phyloP scores from a whole-genome alignment of 306 rosid species.

The Medicago lupulina region DNA sequence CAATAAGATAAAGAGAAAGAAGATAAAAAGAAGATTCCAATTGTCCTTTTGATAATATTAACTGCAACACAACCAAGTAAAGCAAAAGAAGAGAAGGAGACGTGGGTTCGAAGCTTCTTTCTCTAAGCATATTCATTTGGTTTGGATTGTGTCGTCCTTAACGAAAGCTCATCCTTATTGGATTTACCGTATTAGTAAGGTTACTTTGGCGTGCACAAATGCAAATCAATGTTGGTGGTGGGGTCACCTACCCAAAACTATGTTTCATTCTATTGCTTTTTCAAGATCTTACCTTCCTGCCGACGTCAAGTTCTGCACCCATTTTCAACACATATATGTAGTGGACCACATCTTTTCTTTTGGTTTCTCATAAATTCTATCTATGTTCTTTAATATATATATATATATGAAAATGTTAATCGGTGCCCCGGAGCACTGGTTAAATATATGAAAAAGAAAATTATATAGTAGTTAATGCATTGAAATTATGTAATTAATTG shows the following conservation, averaged over 20 bases:
- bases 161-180: not conserved
- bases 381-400: too few relatives aligned
- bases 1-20: not conserved
- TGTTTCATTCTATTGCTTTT: slow-evolving; percentile 1
- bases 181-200: slow-evolving; percentile 6
- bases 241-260: not conserved
- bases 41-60: not conserved
- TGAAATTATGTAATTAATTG: too few relatives aligned
- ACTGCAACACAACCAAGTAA: not conserved
- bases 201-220: slow-evolving; percentile 15
- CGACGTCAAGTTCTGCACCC: not conserved
- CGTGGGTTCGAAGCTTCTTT: slow-evolving; percentile 43
- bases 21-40: slow-evolving; percentile 29
- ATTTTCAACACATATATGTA: slow-evolving; percentile 9
- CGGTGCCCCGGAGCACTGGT: too few relatives aligned
- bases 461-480: too few relatives aligned
- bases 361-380: too few relatives aligned
- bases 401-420: too few relatives aligned
- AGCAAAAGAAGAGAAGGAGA: slow-evolving; percentile 30
- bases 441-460: too few relatives aligned
- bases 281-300: not conserved
- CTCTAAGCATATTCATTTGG: not conserved
- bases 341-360: not conserved
- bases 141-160: not conserved
- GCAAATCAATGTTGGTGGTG: not conserved